phyloP scores from a whole-genome alignment of 1,139 yeast genomes.

The Saccharomyces hybrid region DNA sequence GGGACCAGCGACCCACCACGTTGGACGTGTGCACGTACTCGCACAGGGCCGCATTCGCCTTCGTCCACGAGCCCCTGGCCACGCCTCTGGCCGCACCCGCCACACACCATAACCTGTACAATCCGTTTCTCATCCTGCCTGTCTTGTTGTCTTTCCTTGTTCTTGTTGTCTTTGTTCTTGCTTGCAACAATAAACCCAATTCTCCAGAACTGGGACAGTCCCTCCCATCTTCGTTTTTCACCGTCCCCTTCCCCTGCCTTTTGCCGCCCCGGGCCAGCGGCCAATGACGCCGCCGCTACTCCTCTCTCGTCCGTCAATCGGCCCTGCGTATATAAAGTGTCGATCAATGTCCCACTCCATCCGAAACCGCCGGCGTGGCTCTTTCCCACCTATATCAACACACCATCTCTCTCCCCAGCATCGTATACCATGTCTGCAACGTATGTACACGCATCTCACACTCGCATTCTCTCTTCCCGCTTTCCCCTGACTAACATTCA shows the following conservation, averaged over 20 bases:
- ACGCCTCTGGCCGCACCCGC: background rate
- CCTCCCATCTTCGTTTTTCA: background rate
- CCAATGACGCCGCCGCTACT: background rate
- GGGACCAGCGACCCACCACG: background rate
- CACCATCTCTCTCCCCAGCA: background rate
- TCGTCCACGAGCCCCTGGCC: background rate
- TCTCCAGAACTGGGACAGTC: too few relatives aligned
- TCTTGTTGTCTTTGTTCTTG: too few relatives aligned
- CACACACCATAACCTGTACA: background rate
- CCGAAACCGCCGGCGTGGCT: background rate
- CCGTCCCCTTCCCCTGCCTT: background rate
- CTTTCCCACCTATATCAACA: background rate
- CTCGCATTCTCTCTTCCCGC: too few relatives aligned
- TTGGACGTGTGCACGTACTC: background rate
- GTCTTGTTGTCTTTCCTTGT: too few relatives aligned
- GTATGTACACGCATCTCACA: background rate
- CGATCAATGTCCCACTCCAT: background rate
- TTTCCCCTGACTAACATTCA: too few relatives aligned
- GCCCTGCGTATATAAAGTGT: background rate
- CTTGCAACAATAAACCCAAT: too few relatives aligned
- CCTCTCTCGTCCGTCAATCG: background rate
- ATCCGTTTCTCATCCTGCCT: background rate
- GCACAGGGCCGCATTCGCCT: background rate
- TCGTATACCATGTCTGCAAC: background rate
- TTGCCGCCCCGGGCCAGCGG: conserved; percentile 1